Conservation (phyloP, 768 basidiomycete genomes). For the Galerina marginata region DNA sequence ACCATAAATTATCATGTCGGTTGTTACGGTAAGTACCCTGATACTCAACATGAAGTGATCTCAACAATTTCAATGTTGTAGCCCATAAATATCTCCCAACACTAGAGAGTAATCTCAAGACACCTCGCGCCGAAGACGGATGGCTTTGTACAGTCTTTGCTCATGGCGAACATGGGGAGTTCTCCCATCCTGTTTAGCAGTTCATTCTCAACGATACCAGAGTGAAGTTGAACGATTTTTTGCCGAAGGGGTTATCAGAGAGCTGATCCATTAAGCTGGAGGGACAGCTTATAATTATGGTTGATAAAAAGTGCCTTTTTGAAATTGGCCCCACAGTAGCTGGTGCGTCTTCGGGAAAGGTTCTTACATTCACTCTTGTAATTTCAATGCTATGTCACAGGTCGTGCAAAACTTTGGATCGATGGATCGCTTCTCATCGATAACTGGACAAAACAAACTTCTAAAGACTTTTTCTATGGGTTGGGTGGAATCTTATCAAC, state of each 20-base stretch:
- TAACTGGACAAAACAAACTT: constrained; percentile 72
- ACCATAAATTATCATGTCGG: constrained; percentile 65
- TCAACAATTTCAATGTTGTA: constrained; percentile 21
- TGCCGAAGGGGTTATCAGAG: constrained; percentile 57
- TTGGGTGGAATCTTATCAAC: constrained; percentile 28
- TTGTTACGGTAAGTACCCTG: constrained; percentile 55
- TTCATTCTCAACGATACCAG: constrained; percentile 63
- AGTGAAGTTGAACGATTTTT: constrained; percentile 69
- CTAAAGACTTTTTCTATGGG: constrained; percentile 75
- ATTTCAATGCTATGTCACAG: constrained; percentile 27
- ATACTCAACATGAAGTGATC: background rate
- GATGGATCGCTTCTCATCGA: constrained; percentile 64
- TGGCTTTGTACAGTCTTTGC: constrained; percentile 71
- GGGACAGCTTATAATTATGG: constrained; percentile 46
- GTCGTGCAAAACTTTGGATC: constrained; percentile 68
- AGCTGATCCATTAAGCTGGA: constrained; percentile 63
- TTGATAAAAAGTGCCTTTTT: constrained; percentile 53
- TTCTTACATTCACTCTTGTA: background rate
- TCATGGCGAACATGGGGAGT: constrained; percentile 54
- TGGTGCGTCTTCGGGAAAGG: constrained; percentile 36
- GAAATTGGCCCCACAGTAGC: constrained; percentile 70
- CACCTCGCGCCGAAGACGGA: constrained; percentile 56
- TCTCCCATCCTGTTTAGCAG: constrained; percentile 47
- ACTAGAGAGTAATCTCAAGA: constrained; percentile 62
- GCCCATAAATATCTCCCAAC: constrained; percentile 75